Evolutionary conservation across 345 rosid species (phyloP).

Genomic region (Barbarea vulgaris): DNA sequence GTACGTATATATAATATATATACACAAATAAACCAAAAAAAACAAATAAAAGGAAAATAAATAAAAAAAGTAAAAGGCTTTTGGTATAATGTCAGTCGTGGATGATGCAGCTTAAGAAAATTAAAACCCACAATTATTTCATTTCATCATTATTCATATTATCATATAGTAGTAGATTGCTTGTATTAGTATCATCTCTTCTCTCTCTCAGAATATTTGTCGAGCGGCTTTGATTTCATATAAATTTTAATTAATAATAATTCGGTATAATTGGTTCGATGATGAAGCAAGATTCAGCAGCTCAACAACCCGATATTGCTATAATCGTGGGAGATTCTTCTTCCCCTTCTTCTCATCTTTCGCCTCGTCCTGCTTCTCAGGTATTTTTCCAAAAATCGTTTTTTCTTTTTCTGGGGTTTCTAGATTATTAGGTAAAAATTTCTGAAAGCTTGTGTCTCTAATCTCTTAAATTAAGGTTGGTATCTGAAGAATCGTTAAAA

Average conservation of each 20-base stretch:
- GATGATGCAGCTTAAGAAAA: conserved; percentile 21
- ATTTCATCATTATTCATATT: too few relatives aligned
- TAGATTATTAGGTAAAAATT: conserved; percentile 21
- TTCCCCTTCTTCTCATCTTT: conserved; percentile 2
- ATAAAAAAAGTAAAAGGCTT: background rate
- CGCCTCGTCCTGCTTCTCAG: conserved; percentile 33
- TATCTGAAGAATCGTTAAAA: background rate
- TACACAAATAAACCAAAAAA: too few relatives aligned
- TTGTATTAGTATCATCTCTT: background rate
- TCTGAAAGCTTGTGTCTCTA: background rate
- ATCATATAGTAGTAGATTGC: background rate
- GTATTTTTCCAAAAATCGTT: conserved; percentile 3
- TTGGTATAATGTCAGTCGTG: conserved; percentile 19
- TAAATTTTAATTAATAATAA: background rate
- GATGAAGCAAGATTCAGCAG: conserved; percentile 35
- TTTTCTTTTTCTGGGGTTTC: conserved; percentile 7
- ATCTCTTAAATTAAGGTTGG: background rate
- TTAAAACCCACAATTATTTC: conserved; percentile 12
- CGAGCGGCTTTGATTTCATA: conserved; percentile 31
- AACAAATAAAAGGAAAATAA: background rate
- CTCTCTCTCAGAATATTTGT: conserved; percentile 37
- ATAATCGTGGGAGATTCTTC: conserved; percentile 36
- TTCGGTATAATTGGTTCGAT: conserved; percentile 30
- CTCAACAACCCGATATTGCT: conserved; percentile 29
- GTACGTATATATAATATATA: background rate